These are phyloP conservation scores for Lagenaria siceraria DNA, from an alignment of 306 rosid genomes.

Conservation along the genomic window DNA sequence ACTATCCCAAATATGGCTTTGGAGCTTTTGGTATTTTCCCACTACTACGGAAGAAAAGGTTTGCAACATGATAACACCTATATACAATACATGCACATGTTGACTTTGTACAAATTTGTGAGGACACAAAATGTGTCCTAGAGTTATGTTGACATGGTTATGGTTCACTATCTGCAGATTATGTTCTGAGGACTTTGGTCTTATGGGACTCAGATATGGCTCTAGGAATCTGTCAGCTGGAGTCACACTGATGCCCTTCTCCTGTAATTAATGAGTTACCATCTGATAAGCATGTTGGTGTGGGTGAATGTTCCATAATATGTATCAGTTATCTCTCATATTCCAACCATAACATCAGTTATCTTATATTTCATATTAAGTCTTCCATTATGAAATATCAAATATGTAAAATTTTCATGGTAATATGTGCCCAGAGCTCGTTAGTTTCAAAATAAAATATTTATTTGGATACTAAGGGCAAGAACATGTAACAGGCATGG, in stretches of 20 bases:
- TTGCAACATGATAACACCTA: conserved; percentile 13
- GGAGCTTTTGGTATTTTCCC: conserved; percentile 91
- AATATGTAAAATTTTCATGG: not conserved
- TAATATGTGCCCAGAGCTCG: not conserved
- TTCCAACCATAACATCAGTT: not conserved
- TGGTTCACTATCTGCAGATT: conserved; percentile 36
- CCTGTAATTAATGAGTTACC: conserved; percentile 25
- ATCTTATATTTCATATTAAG: not conserved
- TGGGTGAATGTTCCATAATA: not conserved
- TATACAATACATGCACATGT: not conserved
- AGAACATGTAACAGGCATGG: not conserved
- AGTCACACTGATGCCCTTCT: conserved; percentile 54
- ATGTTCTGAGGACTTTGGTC: conserved; percentile 56
- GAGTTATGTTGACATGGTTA: conserved; percentile 19
- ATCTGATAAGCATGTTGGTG: not conserved
- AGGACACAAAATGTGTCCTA: not conserved
- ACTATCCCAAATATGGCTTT: conserved; percentile 71
- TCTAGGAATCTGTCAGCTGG: conserved; percentile 66
- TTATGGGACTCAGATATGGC: conserved; percentile 87
- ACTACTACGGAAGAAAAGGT: conserved; percentile 63
- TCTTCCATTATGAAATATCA: not conserved
- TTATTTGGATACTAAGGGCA: not conserved
- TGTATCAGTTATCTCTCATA: not conserved
- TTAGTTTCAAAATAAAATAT: not conserved
- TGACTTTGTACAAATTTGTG: not conserved